Conservation (phyloP, 1,284 basidiomycete species). For the Fomitiporia mediterranea region DNA sequence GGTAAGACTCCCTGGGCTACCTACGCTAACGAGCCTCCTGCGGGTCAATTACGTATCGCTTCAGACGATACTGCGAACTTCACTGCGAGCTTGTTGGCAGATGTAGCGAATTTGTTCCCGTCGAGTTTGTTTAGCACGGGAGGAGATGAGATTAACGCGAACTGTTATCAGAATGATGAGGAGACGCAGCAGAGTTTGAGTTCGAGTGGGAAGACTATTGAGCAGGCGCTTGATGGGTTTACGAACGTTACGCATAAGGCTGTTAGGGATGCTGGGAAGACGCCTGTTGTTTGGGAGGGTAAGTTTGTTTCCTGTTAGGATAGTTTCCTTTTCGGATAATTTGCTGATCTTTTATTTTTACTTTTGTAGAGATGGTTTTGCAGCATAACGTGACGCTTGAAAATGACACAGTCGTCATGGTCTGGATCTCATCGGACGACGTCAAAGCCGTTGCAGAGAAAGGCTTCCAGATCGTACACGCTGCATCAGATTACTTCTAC, state of each 20-base stretch:
- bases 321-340: not conserved
- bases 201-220: constrained; percentile 28
- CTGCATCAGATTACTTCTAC: constrained; percentile 57
- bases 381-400: constrained; percentile 31
- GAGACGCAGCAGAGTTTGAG: constrained; percentile 29
- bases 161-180: constrained; percentile 37
- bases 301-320: too few relatives aligned
- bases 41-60: constrained; percentile 44
- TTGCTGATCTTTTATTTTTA: not conserved
- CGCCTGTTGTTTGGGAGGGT: constrained; percentile 47
- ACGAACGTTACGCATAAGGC: constrained; percentile 34
- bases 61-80: constrained; percentile 30
- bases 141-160: constrained; percentile 46
- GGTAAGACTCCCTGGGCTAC: constrained; percentile 56
- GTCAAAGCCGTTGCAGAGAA: constrained; percentile 39
- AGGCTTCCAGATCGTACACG: constrained; percentile 49
- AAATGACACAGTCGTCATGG: constrained; percentile 38
- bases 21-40: constrained; percentile 54
- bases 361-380: constrained; percentile 29
- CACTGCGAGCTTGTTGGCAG: constrained; percentile 30
- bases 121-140: constrained; percentile 41
- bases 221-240: constrained; percentile 37
- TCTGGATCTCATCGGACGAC: constrained; percentile 42
- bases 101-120: constrained; percentile 26
- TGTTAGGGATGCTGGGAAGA: constrained; percentile 33